Evolutionary conservation across 1,139 yeast species (phyloP).

Genomic region (Arxiozyma slooffiae): DNA sequence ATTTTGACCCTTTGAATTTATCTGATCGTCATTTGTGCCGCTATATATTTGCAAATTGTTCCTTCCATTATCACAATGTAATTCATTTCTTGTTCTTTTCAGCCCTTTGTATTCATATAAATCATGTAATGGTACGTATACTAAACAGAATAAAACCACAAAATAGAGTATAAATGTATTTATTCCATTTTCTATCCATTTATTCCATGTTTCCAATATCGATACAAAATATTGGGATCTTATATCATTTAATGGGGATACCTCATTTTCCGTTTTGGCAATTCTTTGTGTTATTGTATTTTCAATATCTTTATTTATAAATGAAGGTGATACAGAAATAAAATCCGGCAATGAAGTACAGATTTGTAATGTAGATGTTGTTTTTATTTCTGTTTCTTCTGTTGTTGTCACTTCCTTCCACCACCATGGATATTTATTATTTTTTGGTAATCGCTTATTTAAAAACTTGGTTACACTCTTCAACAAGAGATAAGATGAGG

Average conservation of each 20-base stretch:
- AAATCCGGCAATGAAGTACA: neutral
- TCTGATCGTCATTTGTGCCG: neutral
- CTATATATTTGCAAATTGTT: no score
- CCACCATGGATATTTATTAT: slow-evolving; percentile 6
- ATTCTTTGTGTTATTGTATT: neutral
- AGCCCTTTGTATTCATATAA: neutral
- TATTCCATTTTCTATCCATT: neutral
- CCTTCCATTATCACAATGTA: neutral
- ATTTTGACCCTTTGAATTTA: neutral
- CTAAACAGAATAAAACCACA: neutral
- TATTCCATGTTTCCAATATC: neutral
- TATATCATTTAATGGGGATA: neutral
- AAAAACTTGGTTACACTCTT: slow-evolving; percentile 9
- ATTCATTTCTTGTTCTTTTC: neutral
- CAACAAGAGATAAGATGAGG: slow-evolving; percentile 12
- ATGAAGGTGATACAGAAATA: neutral
- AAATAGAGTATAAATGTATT: neutral
- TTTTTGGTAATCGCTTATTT: slow-evolving; percentile 8
- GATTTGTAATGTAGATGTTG: neutral
- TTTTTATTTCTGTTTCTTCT: neutral
- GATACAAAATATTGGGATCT: neutral
- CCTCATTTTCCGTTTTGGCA: neutral
- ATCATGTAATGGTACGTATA: neutral
- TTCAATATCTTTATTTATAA: neutral
- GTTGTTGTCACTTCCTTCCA: neutral